Base-by-base conservation (phyloP, 192 early-diverging fungal species). In the Geranomyces variabilis region DNA sequence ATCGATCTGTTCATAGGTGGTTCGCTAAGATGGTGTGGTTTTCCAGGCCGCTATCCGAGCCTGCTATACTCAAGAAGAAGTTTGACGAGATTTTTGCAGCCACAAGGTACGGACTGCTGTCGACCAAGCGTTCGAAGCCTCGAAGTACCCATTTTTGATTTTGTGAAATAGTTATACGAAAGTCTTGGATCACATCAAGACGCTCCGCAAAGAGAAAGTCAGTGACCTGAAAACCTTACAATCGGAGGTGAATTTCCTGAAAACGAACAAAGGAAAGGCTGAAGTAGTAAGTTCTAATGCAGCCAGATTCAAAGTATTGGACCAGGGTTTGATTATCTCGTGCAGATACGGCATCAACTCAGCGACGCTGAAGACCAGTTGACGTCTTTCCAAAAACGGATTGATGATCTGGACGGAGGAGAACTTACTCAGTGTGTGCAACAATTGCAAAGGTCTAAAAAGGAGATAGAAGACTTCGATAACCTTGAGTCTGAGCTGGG, bases 31-130 rank as follows among this genome's bases (percentile, higher is more conserved):
- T 10, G 10, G 10, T 7, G 5, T 28, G 2, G 3, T 6, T 9
- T 8, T 17, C 7, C 17, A 88, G 88, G 96, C 97, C 97, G 15
- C 83, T 99, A 12, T 86, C 94, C 0, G 97, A 99, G 72, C 89
- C 96, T 0, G 66, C 80, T 3, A 69, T 84, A 5, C 69, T 99
- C 36, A 99, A 99, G 71, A 97, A 97, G 70, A 93, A 91, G 69
- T 99, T 99, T 82, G 96, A 99, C 80, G 97, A 97, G 19, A 98
- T 99, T 47, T 99, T 98, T 82, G 91, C 92, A 0, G 87, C 93
- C 0, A 96, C 93, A 21, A 80, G 90, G 81, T 94, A 80, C 69
- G 76, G n/a, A 51, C 0, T 14, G 59, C 33, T 44, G 43, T 5
- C 3, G 14, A 22, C 19, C 33, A 43, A 1, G 36, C 0, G 47